Evolutionary conservation across 352 stramenopile species (phyloP), one percentile per base, ranked within the genome.

Genomic region (Phytophthora vignae): DNA sequence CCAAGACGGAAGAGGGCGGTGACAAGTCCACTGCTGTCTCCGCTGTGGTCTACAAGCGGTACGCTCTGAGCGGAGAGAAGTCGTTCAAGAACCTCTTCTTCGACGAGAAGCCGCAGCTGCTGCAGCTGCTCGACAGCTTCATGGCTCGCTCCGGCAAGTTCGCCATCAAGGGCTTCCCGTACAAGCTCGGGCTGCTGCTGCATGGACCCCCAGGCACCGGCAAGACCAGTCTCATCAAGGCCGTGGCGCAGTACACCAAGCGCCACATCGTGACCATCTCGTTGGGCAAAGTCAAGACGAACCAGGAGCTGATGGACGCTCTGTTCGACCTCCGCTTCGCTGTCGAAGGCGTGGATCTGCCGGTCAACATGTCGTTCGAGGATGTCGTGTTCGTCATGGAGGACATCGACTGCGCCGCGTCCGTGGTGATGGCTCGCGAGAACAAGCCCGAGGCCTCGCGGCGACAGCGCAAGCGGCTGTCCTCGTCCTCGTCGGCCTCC

Each of bases 211-310:
- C 93, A 14, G 93, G 93, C 7, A 97, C 90, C 4, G 87, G 92
- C 14, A 98, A 98, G 76, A 98, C 94, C 4, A 94, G 78, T 64
- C 70, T 98, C 11, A 97, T 96, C 85, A 95, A 96, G 67, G 90
- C 91, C 8, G 75, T 98, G 10, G 92, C 94, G 17, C 86, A 96
- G 61, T 69, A 93, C 71, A 89, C 92, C 6, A 81, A 85, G 54
- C 83, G 88, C 21, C 85, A 96, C 48, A 93, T 97, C 25, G 83
- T 96, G 27, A 84, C 79, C 19, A 88, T 96, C 38, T 83, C 76
- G 4, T 73, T 96, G 3, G 71, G 71, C 29, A 91, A 90, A 49
- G 85, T 96, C 76, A 77, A 89, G 50, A 95, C 90, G 11, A 96
- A 96, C 74, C 83, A 95, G 70, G 83, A 94, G 64, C 83, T 96